These are phyloP conservation scores for Citrullus mucosospermus DNA, from an alignment of 306 rosid genomes.

Conservation along the genomic window DNA sequence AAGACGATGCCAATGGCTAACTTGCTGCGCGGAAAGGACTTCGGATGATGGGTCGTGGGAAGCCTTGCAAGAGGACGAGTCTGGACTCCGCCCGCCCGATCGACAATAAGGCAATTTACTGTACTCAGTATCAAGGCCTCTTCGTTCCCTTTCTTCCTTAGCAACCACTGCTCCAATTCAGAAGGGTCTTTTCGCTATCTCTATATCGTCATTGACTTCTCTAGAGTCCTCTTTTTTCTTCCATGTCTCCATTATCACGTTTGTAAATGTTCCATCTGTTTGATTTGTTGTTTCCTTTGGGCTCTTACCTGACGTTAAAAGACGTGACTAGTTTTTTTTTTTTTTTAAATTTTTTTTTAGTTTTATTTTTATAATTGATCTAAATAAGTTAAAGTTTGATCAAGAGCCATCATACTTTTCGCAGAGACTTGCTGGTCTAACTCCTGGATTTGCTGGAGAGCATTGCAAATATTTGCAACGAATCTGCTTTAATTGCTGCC, in stretches of 20 bases:
- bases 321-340: slow-evolving; percentile 69
- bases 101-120: slow-evolving; percentile 53
- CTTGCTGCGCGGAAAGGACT: slow-evolving; percentile 73
- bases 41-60: slow-evolving; percentile 98
- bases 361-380: slow-evolving; percentile 20
- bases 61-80: slow-evolving; percentile 82
- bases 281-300: background rate
- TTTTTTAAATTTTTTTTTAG: slow-evolving; percentile 11
- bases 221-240: slow-evolving; percentile 40
- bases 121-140: slow-evolving; percentile 80
- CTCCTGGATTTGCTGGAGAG: slow-evolving; percentile 95
- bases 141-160: slow-evolving; percentile 45
- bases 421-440: slow-evolving; percentile 83
- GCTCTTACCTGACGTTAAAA: slow-evolving; percentile 61
- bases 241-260: background rate
- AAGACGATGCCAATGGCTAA: slow-evolving; percentile 43
- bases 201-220: slow-evolving; percentile 57
- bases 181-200: slow-evolving; percentile 85
- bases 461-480: slow-evolving; percentile 94
- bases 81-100: slow-evolving; percentile 84
- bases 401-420: slow-evolving; percentile 68
- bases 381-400: slow-evolving; percentile 74
- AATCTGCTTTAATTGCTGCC: slow-evolving; percentile 80
- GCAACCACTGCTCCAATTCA: slow-evolving; percentile 65
- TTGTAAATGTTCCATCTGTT: background rate